phyloP scores from a whole-genome alignment of 2,329 filamentous ascomycete species.

The Pseudogymnoascus sp. region DNA sequence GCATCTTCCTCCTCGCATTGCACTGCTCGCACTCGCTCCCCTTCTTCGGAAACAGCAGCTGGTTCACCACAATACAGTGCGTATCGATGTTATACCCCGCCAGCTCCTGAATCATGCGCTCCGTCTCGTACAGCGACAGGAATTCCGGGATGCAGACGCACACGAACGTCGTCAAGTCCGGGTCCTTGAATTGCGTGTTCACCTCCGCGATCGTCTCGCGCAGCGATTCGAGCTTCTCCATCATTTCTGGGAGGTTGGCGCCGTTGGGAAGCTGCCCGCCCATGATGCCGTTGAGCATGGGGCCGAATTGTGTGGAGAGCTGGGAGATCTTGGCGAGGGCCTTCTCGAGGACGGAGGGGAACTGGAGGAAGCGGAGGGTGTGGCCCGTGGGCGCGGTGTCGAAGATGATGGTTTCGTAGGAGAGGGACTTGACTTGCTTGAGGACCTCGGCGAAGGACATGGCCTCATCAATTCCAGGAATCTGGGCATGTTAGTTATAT shows the following conservation, averaged over 20 bases:
- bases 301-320: conserved; percentile 88
- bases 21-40: conserved; percentile 90
- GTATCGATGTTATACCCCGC: conserved; percentile 91
- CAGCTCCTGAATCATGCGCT: conserved; percentile 98
- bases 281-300: conserved; percentile 88
- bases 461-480: conserved; percentile 96
- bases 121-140: conserved; percentile 92
- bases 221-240: conserved; percentile 89
- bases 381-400: conserved; percentile 97
- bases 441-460: conserved; percentile 99
- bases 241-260: conserved; percentile 85
- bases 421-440: conserved; percentile 98
- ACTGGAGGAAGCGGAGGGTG: conserved; percentile 96
- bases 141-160: conserved; percentile 99
- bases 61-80: conserved; percentile 96
- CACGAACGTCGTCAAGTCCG: conserved; percentile 91
- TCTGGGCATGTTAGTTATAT: conserved; percentile 47
- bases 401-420: conserved; percentile 98
- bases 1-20: conserved; percentile 91
- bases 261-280: conserved; percentile 73
- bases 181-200: conserved; percentile 96
- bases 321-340: conserved; percentile 95
- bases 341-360: conserved; percentile 96
- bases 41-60: conserved; percentile 85
- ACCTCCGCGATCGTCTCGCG: conserved; percentile 92